These are phyloP conservation scores for Puccinia brachypodii DNA, from an alignment of 1,284 basidiomycete species.

Conservation along the genomic window DNA sequence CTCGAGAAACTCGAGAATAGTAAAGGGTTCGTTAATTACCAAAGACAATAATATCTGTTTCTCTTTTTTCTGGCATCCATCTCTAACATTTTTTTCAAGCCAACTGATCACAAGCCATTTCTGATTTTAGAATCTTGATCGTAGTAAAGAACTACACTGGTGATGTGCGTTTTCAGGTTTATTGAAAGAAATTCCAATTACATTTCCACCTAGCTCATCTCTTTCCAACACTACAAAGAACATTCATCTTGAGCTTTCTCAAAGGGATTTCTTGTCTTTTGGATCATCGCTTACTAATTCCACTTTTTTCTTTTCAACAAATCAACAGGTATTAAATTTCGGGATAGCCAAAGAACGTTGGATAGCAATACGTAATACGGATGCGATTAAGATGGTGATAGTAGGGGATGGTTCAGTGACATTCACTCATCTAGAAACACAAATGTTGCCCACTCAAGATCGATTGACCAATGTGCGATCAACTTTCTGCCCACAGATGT, in stretches of 20 bases:
- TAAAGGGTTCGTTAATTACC: conserved; percentile 64
- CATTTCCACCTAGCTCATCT: background rate
- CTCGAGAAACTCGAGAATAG: conserved; percentile 76
- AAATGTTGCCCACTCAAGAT: background rate
- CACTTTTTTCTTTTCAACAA: conserved; percentile 59
- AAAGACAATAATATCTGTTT: background rate
- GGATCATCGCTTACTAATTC: background rate
- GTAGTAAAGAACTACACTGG: conserved; percentile 67
- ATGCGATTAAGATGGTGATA: conserved; percentile 73
- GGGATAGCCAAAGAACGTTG: conserved; percentile 86
- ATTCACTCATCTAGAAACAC: background rate
- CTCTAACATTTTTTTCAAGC: background rate
- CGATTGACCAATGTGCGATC: no score
- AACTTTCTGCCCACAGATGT: conserved; percentile 65
- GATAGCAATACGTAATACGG: conserved; percentile 69
- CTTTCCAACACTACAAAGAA: conserved; percentile 55
- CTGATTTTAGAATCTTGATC: conserved; percentile 66
- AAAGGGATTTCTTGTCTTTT: background rate
- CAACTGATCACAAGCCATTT: background rate
- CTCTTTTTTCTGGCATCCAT: background rate
- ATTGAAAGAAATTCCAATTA: background rate
- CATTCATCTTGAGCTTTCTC: conserved; percentile 50
- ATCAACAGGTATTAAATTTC: conserved; percentile 84
- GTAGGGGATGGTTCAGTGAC: conserved; percentile 61
- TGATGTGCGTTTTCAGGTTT: conserved; percentile 21